phyloP scores from a whole-genome alignment of 345 rosid genomes.

The Sonneratia alba region DNA sequence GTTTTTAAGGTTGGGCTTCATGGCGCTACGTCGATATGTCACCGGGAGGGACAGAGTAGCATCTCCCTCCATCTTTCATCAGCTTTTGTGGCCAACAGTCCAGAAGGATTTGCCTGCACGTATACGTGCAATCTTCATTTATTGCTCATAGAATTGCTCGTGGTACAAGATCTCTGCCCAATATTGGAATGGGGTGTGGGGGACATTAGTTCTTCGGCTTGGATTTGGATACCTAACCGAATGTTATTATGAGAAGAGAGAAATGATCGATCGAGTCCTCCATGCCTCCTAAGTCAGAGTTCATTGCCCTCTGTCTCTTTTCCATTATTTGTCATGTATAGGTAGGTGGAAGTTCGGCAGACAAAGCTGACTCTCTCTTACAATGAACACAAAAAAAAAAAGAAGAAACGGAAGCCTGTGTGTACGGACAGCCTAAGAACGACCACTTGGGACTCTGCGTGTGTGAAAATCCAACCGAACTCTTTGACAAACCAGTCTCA shows the following conservation, averaged over 20 bases:
- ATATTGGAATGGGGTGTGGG: background rate
- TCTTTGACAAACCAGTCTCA: background rate
- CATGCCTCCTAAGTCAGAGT: background rate
- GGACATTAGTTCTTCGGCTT: background rate
- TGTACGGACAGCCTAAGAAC: background rate
- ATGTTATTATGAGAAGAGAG: background rate
- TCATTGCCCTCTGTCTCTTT: too few species aligned
- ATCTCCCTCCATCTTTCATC: constrained; percentile 9
- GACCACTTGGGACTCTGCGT: background rate
- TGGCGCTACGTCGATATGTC: background rate
- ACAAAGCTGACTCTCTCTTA: background rate
- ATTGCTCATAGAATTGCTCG: background rate
- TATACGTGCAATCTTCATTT: constrained; percentile 13
- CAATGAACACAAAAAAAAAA: constrained; percentile 30
- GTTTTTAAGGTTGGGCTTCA: background rate
- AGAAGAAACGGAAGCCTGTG: background rate
- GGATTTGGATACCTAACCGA: constrained; percentile 10
- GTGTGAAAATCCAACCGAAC: background rate
- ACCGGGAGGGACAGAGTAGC: constrained; percentile 11
- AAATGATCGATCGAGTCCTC: background rate
- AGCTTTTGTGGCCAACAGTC: constrained; percentile 1
- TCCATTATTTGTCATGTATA: too few species aligned
- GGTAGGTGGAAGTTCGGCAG: background rate
- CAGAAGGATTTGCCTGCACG: constrained; percentile 10
- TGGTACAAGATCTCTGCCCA: constrained; percentile 1